A percentile compares a stretch with the other conserved stretches of the same genome.
These are phyloP conservation scores for Dactylella cylindrospora DNA, from an alignment of 2,329 filamentous ascomycete genomes.

Conservation along the genomic window DNA sequence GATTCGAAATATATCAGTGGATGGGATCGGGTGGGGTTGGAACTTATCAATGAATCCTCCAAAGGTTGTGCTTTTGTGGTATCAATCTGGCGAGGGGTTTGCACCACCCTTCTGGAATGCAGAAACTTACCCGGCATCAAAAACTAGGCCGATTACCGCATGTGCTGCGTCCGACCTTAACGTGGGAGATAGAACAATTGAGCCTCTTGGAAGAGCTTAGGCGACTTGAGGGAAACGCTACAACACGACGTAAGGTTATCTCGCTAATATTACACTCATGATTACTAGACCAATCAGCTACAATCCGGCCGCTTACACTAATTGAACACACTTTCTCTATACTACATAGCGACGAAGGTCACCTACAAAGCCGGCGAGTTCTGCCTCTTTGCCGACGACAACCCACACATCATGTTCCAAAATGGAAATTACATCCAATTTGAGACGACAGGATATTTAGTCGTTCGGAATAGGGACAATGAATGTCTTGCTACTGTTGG, in stretches of 20 bases:
- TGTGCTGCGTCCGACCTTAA: not conserved
- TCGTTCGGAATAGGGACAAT: not conserved
- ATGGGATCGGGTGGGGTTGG: not conserved
- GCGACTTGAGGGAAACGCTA: not conserved
- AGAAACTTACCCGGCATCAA: too few species aligned
- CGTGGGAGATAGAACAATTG: not conserved
- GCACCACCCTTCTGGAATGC: not conserved
- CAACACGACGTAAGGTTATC: not conserved
- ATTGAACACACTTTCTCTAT: not conserved
- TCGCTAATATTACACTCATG: not conserved
- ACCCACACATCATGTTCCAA: not conserved
- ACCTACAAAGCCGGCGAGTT: not conserved
- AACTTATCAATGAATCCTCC: not conserved
- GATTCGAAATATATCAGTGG: too few species aligned
- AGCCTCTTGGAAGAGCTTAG: not conserved
- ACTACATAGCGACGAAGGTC: not conserved
- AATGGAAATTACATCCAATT: conserved; percentile 1
- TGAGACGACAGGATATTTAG: not conserved
- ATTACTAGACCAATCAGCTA: too few species aligned
- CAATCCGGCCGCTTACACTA: not conserved
- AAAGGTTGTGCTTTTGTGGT: not conserved
- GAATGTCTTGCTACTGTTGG: not conserved
- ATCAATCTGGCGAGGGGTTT: not conserved
- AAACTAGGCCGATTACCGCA: too few species aligned
- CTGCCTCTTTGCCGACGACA: not conserved